Evolutionary conservation across 331 rosid species (phyloP), one percentile per base, ranked within the genome.

Genomic region (Phaseolus coccineus): DNA sequence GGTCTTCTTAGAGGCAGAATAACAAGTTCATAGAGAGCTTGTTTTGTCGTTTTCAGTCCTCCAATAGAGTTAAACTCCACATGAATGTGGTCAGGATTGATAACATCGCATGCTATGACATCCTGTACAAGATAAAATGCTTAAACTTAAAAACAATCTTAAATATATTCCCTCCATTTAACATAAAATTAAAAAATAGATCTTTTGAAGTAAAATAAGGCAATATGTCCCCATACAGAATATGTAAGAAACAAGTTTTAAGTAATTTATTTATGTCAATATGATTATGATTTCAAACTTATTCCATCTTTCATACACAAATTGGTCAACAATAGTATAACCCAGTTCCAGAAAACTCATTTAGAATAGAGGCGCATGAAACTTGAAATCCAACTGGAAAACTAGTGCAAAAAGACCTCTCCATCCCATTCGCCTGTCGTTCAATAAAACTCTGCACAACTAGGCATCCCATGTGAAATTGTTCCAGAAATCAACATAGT

Each of bases 101-200:
- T 93, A 70, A 96, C 99, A 85, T 96, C 98, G 11, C 98, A 86
- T 25, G 99, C 99, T 63, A 96, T 91, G 50, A 91, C 96, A 88
- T 96, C 99, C 99, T 96, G 90, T 63, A 77, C 74, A 76, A 3
- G 5, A 80, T 47, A 53, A 82, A 86, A 44, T 37, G 33, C 72
- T 44, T 22, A 15, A 55, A 78, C 31, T 31, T 11, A 52, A 19
- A 46, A 70, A 50, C 15, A 46, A 46, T 27, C 66, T 46, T 2
- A 59, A 14, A 33, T 51, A 51, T 15, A 8, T 28, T 27, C 57
- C 77, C 71, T 19, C 31, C n/a, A 19, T 39, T 66, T n/a, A 10
- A 19, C 35, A 66, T 52, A 66, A 40, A 65, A 66, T 8, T 31
- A 37, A 10, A 66, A 22, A 53, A 58, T 73, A 30, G 11, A 27